Base-by-base conservation (phyloP, 2,329 filamentous ascomycete species). In the Fusarium sp. region DNA sequence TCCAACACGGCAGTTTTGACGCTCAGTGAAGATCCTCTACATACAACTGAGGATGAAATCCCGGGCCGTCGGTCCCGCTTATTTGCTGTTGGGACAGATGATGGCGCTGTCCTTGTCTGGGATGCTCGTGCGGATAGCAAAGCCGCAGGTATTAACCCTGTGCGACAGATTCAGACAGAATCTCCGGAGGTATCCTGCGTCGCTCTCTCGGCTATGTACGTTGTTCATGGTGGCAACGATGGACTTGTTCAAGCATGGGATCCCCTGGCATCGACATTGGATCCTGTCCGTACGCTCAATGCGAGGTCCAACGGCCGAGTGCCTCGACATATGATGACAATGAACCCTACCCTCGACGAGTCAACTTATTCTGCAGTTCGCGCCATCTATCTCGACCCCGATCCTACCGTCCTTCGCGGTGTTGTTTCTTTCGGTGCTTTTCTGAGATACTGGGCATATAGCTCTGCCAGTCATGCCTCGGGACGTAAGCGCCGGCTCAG, bases 181-280 rank as follows among this genome's bases (percentile, higher is more conserved):
- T 98, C 95, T 0, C 94, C 95, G 1, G 88, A 93, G 76, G 90
- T 98, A 20, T 93, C 94, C 0, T 93, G 90, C 65, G 80, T 99
- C 18, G 96, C 92, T 8, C 79, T 97, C 48, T 93, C 94, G 2
- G 92, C 93, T 3, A 83, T 99, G 18, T 97, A 97, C 76, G 82
- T 99, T 18, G 92, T 98, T 9, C 93, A 97, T 78, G 96, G 96
- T 51, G 96, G 96, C 27, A 97, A 92, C 72, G 96, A 99, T 80
- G 95, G 96, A 1, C 87, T 98, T 5, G 95, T 97, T 7, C 96
- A 98, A 79, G 93, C 94, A 8, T 99, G 96, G 96, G 96, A 99
- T 81, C 93, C 92, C n/a, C 83, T 99, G 48, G 93, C 91, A 2
- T 98, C 95, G 3, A 92, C 87, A 0, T 80, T 86, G 20, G 89